These are phyloP conservation scores for Volvariella volvacea DNA, from an alignment of 1,284 basidiomycete species.

Conservation along the genomic window DNA sequence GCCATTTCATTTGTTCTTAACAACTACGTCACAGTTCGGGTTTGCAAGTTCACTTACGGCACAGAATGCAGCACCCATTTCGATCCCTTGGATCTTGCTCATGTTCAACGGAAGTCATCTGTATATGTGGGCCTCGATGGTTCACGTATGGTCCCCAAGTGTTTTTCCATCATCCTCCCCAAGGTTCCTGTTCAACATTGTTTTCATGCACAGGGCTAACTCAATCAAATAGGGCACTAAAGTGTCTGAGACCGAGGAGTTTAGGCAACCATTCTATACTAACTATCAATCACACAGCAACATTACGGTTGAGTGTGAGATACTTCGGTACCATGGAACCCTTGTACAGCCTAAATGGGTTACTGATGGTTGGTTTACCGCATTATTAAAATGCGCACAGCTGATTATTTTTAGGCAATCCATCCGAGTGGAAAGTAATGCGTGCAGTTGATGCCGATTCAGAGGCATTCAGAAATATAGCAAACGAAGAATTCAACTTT, in stretches of 20 bases:
- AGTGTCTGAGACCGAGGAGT: slow-evolving; percentile 6
- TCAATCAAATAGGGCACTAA: not conserved
- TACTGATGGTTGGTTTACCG: no score
- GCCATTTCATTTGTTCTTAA: slow-evolving; percentile 47
- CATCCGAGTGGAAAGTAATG: no score
- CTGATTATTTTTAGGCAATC: no score
- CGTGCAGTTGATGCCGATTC: no score
- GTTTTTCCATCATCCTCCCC: slow-evolving; percentile 7
- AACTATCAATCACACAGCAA: no score
- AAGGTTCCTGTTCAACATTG: slow-evolving; percentile 1
- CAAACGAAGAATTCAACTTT: no score
- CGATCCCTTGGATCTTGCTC: slow-evolving; percentile 24
- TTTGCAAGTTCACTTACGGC: slow-evolving; percentile 41
- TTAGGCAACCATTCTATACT: no score
- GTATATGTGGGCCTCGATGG: slow-evolving; percentile 8
- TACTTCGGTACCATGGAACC: no score
- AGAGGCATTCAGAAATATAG: no score
- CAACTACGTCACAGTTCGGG: slow-evolving; percentile 38
- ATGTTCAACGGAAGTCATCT: slow-evolving; percentile 18
- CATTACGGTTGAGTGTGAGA: no score
- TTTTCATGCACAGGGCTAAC: not conserved
- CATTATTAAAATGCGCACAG: no score
- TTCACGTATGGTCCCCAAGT: slow-evolving; percentile 1
- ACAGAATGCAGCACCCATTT: slow-evolving; percentile 22
- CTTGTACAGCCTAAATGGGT: no score